These are phyloP conservation scores for Corniculantispora saksenae DNA, from an alignment of 2,329 filamentous ascomycete species.

Conservation along the genomic window DNA sequence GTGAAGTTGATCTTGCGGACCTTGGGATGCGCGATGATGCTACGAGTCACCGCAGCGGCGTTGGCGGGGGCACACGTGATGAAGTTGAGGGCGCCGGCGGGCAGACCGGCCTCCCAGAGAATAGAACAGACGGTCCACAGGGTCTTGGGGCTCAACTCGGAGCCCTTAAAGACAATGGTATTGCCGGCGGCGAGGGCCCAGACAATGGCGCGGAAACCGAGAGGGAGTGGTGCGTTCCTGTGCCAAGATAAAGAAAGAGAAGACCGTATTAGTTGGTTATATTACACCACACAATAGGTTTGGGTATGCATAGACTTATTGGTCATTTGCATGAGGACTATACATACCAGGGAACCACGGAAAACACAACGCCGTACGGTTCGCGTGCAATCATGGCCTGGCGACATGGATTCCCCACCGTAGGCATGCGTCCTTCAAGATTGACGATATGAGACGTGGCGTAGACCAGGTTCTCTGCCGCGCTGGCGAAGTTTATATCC, in stretches of 20 bases:
- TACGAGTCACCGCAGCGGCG: constrained; percentile 63
- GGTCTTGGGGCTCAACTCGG: constrained; percentile 63
- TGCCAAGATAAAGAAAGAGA: too few species aligned
- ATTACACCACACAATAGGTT: too few species aligned
- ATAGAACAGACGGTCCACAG: constrained; percentile 62
- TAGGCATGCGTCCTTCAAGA: constrained; percentile 40
- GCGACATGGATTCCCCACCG: constrained; percentile 30
- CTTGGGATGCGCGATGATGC: constrained; percentile 56
- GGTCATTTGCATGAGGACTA: not conserved
- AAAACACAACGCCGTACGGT: constrained; percentile 33
- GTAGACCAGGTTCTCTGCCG: constrained; percentile 43
- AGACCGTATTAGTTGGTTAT: too few species aligned
- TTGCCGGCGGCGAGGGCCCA: constrained; percentile 71
- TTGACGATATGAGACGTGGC: constrained; percentile 44
- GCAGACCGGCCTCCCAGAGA: constrained; percentile 70
- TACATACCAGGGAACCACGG: constrained; percentile 33
- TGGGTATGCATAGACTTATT: too few species aligned
- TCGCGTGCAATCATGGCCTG: constrained; percentile 36
- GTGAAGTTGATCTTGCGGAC: constrained; percentile 48
- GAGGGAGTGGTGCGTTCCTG: constrained; percentile 54
- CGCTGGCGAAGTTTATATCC: constrained; percentile 39
- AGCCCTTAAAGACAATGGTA: constrained; percentile 69
- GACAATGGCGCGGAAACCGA: constrained; percentile 52
- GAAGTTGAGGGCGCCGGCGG: constrained; percentile 69
- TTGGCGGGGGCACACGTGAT: constrained; percentile 63